Percentiles rank a stretch among this genome's conserved stretches.
Conservation (phyloP, 192 early-diverging fungal genomes). For the Coemansia sp. region DNA sequence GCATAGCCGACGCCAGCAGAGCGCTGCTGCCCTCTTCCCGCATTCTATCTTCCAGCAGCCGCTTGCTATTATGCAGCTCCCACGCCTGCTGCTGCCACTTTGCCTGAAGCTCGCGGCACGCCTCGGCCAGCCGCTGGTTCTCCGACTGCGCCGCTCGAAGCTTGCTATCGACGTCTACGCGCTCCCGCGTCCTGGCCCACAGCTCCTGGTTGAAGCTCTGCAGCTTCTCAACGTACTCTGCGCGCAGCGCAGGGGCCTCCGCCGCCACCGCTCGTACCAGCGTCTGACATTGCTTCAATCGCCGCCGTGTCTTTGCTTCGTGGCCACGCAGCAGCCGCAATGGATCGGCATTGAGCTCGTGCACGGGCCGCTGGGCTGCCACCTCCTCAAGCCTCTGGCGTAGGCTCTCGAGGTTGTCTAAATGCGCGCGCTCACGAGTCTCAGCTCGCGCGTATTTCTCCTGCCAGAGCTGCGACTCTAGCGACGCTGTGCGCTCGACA, state of each 20-base stretch:
- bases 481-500: not conserved
- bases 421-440: not conserved
- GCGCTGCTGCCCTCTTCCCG: not conserved
- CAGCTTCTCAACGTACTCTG: not conserved
- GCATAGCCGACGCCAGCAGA: not conserved
- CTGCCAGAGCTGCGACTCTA: conserved; percentile 16
- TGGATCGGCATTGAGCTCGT: not conserved
- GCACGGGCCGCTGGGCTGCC: not conserved
- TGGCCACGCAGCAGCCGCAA: not conserved
- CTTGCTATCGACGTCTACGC: not conserved
- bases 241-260: not conserved
- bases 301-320: not conserved
- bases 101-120: not conserved
- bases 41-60: conserved; percentile 2
- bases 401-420: not conserved
- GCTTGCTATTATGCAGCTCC: not conserved
- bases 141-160: not conserved
- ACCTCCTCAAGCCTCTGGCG: not conserved
- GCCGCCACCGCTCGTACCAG: not conserved
- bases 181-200: not conserved
- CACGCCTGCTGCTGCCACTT: not conserved
- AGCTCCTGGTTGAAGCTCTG: not conserved
- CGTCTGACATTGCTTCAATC: not conserved
- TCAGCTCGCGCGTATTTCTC: conserved; percentile 10
- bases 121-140: conserved; percentile 3